Base-by-base conservation (phyloP, 257 asterid species). In the Marsdenia floribunda region DNA sequence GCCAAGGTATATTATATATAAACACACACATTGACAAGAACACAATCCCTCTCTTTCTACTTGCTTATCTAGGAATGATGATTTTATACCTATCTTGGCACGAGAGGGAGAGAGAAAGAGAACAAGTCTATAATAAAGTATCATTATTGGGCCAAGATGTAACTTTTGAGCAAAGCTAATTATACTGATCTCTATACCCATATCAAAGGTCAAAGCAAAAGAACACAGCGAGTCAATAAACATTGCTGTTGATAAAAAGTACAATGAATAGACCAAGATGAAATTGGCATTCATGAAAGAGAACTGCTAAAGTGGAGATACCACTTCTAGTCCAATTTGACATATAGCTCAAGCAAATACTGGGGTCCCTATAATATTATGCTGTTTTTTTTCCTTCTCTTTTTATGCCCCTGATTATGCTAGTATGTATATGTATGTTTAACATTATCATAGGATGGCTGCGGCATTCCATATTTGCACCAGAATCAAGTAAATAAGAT, bases 181-280 rank as follows among this genome's bases (percentile, higher is more conserved):
- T 86, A 82, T 86, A 74, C 81, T 80, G 72, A 76, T 70, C 81
- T 79, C 78, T 80, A 86, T 72, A 85, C 80, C 89, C 86, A 83
- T 84, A 81, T 71, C 74, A 76, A 81, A 79, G 83, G 92, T 86
- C 94, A 90, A 86, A 79, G 86, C 66, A 80, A 85, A 82, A 80
- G 86, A 78, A 76, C 83, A 80, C 81, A 44, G 14, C 55, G 65
- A 86, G 89, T 88, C 96, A 87, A 87, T 83, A 79, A 22, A 84
- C 86, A 78, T 79, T 79, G 81, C 72, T 73, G 6, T 14, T 77
- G 77, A 52, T 73, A 54, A 76, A 77, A 85, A 76, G 83, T 74
- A 64, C 73, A 50, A 61, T 71, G 57, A 70, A 67, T 72, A 60
- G 53, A 59, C 80, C 71, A 58, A 73, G 73, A 74, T 66, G 65